Base-by-base conservation (phyloP, 1,139 yeast species). In the Kluyveromyces sp. region DNA sequence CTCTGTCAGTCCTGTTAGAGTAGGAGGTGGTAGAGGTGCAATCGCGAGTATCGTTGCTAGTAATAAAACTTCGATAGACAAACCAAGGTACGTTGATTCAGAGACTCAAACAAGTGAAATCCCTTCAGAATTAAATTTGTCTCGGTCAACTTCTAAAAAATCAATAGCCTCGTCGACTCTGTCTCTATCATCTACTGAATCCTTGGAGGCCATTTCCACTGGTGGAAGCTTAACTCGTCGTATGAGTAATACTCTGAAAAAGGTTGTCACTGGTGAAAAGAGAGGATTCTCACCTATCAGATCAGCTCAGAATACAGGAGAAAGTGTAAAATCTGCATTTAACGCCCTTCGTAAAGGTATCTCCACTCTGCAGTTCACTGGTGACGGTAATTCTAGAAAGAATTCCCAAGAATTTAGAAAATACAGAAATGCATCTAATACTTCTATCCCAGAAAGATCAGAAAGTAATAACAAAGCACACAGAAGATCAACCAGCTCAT, bases 321-420 rank as follows among this genome's bases (percentile, higher is more conserved):
- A 48, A 7, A 53, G 59, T 33, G 51, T 53, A 10, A 45, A 50
- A 34, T 51, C 58, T 6, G 56, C 72, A 15, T 74, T 55, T 33
- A 49, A 47, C n/a, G 47, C 51, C 4, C 42, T 57, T 31, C 53
- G 58, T 33, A 50, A 47, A 32, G 54, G 58, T 5, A 30, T 54
- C 3, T 50, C 56, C 4, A 45, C 52, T 7, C 43, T 49, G 10
- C 43, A 44, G 26, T 32, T 39, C 39, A 45, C 40, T 30, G 45
- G 44, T 27, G 50, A 48, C 15, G 34, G 25, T 15, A 15, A 33
- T 5, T 26, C 35, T 25, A 39, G 36, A 37, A 45, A 42, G 35
- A 15, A 31, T 27, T 33, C 46, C 21, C 29, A 10, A 15, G 50
- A 48, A 30, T 39, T 38, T 4, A 34, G 37, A 27, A 45, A 39